Percentiles rank a stretch among this genome's conserved stretches.
Evolutionary conservation across 208 protist genomes (phyloP).

Genomic region (Kentomonas sorsogonicus): DNA sequence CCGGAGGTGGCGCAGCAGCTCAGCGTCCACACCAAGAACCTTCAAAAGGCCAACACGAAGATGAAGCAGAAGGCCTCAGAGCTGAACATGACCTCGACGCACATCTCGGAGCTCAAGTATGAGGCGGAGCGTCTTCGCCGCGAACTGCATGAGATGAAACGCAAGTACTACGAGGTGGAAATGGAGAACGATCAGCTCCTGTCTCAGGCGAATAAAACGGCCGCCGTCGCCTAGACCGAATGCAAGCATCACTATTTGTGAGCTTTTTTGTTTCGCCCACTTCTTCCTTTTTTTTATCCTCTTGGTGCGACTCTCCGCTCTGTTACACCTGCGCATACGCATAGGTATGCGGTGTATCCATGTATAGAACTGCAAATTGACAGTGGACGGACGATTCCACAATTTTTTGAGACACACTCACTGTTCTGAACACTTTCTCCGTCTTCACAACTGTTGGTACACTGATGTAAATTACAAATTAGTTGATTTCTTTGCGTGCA

Average conservation of each 20-base stretch:
- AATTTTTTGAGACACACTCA: too few relatives aligned
- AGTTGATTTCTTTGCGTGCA: not conserved
- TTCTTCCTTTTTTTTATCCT: conserved; percentile 6
- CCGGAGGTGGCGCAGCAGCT: conserved; percentile 94
- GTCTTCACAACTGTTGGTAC: too few relatives aligned
- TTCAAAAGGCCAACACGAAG: conserved; percentile 89
- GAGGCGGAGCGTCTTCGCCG: conserved; percentile 88
- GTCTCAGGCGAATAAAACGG: not conserved
- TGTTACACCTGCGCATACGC: not conserved
- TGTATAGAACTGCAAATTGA: conserved; percentile 10
- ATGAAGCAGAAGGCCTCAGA: conserved; percentile 92
- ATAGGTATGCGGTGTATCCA: not conserved
- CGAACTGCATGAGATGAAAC: conserved; percentile 93
- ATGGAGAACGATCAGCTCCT: conserved; percentile 62
- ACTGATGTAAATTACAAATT: too few relatives aligned
- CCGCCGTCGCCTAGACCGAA: too few relatives aligned
- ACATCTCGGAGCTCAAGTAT: conserved; percentile 89
- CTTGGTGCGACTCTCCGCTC: not conserved
- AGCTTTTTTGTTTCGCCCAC: not conserved
- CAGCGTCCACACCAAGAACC: conserved; percentile 87
- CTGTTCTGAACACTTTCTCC: too few relatives aligned
- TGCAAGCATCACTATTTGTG: too few relatives aligned
- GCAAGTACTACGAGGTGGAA: conserved; percentile 92
- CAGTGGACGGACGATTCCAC: too few relatives aligned
- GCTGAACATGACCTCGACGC: conserved; percentile 84